A percentile compares a stretch with the other conserved stretches of the same genome.
These are phyloP conservation scores for Nemania abortiva DNA, from an alignment of 2,329 filamentous ascomycete genomes.

Conservation along the genomic window DNA sequence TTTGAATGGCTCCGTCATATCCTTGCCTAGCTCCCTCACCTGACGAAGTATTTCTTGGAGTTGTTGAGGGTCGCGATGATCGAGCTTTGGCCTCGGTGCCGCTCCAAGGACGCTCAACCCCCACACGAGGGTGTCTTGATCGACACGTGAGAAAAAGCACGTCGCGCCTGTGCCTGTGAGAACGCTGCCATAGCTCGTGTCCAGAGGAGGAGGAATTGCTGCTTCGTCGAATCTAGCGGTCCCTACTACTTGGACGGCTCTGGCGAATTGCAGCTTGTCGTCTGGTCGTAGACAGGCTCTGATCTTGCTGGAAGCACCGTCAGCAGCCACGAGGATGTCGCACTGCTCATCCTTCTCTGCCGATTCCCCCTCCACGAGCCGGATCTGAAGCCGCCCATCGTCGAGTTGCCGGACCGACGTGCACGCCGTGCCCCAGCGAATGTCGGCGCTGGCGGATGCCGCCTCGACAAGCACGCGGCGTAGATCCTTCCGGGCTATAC, in stretches of 20 bases:
- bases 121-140: slow-evolving; percentile 58
- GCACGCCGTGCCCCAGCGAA: slow-evolving; percentile 34
- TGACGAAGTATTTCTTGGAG: slow-evolving; percentile 50
- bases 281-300: slow-evolving; percentile 54
- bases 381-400: slow-evolving; percentile 38
- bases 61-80: slow-evolving; percentile 40
- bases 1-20: slow-evolving; percentile 56
- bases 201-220: slow-evolving; percentile 50
- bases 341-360: slow-evolving; percentile 46
- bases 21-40: slow-evolving; percentile 50
- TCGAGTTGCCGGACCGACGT: slow-evolving; percentile 36
- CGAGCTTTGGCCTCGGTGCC: slow-evolving; percentile 20
- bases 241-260: slow-evolving; percentile 56
- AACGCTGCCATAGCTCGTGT: slow-evolving; percentile 57
- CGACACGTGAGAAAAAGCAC: slow-evolving; percentile 60
- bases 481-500: slow-evolving; percentile 55
- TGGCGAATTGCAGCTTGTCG: slow-evolving; percentile 56
- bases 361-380: slow-evolving; percentile 44
- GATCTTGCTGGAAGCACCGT: slow-evolving; percentile 59
- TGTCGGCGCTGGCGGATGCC: slow-evolving; percentile 23
- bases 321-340: slow-evolving; percentile 60
- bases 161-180: slow-evolving; percentile 55
- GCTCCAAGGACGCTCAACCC: slow-evolving; percentile 54
- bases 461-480: slow-evolving; percentile 52
- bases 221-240: slow-evolving; percentile 54